phyloP scores from a whole-genome alignment of 2,329 filamentous ascomycete genomes.

The Stagonosporopsis chrysanthemi region DNA sequence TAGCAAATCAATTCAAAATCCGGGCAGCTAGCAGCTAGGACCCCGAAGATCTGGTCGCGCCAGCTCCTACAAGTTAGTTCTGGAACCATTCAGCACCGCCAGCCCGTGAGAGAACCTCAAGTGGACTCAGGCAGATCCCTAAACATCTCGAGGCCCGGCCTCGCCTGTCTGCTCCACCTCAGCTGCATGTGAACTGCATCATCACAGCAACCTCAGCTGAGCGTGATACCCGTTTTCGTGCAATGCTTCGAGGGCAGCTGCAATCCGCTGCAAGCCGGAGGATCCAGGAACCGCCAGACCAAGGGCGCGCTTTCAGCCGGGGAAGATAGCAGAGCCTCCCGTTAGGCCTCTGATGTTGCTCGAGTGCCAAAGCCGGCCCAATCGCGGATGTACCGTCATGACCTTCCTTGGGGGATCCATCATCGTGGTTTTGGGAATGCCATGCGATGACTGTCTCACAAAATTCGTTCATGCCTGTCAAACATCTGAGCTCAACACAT shows the following conservation, averaged over 20 bases:
- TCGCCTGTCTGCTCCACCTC: constrained; percentile 19
- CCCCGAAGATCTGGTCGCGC: constrained; percentile 6
- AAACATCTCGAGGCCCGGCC: constrained; percentile 20
- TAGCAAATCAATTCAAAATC: constrained; percentile 19
- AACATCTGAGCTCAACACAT: constrained; percentile 3
- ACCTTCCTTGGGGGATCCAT: constrained; percentile 24
- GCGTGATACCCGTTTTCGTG: neutral
- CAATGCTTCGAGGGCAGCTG: constrained; percentile 13
- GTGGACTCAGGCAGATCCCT: constrained; percentile 20
- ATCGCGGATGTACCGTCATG: constrained; percentile 34
- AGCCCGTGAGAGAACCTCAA: constrained; percentile 24
- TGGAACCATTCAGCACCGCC: constrained; percentile 2
- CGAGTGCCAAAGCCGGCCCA: constrained; percentile 31
- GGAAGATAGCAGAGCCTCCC: constrained; percentile 44
- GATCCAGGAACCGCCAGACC: constrained; percentile 34
- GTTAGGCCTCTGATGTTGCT: constrained; percentile 26
- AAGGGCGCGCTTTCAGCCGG: constrained; percentile 42
- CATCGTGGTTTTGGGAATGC: constrained; percentile 37
- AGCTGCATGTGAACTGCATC: constrained; percentile 12
- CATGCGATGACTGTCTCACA: constrained; percentile 41
- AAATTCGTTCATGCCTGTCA: constrained; percentile 27
- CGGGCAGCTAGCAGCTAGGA: constrained; percentile 5
- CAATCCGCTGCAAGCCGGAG: constrained; percentile 14
- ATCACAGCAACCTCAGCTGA: neutral
- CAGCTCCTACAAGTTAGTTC: constrained; percentile 9